Percentiles rank a stretch among this genome's conserved stretches.
Evolutionary conservation across 2,329 filamentous ascomycete species (phyloP).

Genomic region (Aspergillus thermomutatus): DNA sequence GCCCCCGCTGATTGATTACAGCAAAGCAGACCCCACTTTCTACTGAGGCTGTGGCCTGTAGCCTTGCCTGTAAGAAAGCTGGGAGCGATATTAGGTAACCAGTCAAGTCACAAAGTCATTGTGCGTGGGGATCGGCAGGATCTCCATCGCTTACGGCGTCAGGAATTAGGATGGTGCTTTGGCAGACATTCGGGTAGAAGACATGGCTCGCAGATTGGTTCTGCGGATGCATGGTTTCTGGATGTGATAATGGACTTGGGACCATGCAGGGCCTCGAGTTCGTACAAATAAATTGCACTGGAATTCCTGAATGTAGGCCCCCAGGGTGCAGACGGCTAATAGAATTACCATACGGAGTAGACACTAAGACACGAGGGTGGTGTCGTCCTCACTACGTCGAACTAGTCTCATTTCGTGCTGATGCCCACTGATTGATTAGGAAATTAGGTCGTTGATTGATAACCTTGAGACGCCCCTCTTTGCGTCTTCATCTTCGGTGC

Average conservation of each 20-base stretch:
- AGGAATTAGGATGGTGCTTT: not conserved
- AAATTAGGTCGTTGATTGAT: slow-evolving; percentile 1
- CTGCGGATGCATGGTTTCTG: not conserved
- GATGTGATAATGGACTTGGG: not conserved
- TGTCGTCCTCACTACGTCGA: not conserved
- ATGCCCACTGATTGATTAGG: not conserved
- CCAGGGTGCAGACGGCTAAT: not conserved
- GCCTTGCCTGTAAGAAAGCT: not conserved
- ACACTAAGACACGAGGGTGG: not conserved
- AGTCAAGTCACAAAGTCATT: not conserved
- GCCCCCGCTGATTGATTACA: slow-evolving; percentile 14
- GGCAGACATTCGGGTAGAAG: no score
- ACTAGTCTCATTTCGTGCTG: no score
- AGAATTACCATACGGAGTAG: not conserved
- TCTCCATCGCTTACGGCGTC: not conserved
- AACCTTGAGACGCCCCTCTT: slow-evolving; percentile 2
- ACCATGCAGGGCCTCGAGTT: not conserved
- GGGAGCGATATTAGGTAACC: not conserved
- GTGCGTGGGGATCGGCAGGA: not conserved
- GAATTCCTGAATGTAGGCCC: not conserved
- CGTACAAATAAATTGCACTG: not conserved
- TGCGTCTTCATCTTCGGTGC: not conserved
- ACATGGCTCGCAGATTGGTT: not conserved
- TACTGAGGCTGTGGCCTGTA: not conserved
- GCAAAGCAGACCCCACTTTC: not conserved